Percentiles rank a stretch among this genome's conserved stretches.
phyloP scores from a whole-genome alignment of 768 basidiomycete genomes.

The Suillus weaverae region DNA sequence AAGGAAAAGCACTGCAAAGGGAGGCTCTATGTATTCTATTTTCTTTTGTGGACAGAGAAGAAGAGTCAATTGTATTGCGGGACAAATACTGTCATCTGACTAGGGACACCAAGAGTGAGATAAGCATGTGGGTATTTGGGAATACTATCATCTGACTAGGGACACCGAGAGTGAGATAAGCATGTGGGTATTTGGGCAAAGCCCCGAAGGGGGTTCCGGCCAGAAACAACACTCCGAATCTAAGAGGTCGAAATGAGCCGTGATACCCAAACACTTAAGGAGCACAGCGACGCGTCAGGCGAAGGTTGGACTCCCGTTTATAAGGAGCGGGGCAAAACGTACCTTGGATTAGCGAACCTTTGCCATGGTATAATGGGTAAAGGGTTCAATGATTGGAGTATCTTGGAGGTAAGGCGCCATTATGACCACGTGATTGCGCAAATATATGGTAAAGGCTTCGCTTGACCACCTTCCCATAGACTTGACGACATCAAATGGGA shows the following conservation, averaged over 20 bases:
- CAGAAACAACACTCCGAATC: neutral
- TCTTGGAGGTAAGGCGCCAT: constrained; percentile 29
- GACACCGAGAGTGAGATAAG: neutral
- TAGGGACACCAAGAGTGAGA: too few relatives aligned
- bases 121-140: constrained; percentile 12
- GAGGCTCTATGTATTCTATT: too few relatives aligned
- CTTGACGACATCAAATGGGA: constrained; percentile 34
- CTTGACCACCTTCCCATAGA: constrained; percentile 35
- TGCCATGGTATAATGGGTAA: constrained; percentile 16
- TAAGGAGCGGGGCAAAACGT: neutral
- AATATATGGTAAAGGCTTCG: constrained; percentile 31
- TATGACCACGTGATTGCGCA: constrained; percentile 28
- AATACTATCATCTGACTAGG: too few relatives aligned
- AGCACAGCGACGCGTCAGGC: neutral
- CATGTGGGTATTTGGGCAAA: constrained; percentile 13
- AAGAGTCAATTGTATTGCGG: too few relatives aligned
- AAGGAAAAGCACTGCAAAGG: too few relatives aligned
- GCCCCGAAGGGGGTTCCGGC: constrained; percentile 1
- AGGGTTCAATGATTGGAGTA: constrained; percentile 9
- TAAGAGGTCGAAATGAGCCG: neutral
- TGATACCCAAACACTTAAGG: neutral
- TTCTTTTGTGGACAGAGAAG: too few relatives aligned
- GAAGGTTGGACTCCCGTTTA: neutral
- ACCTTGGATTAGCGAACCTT: neutral
- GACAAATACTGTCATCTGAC: too few relatives aligned